A percentile compares a stretch with the other conserved stretches of the same genome.
Evolutionary conservation across 306 rosid species (phyloP).

Genomic region (Purshia tridentata): DNA sequence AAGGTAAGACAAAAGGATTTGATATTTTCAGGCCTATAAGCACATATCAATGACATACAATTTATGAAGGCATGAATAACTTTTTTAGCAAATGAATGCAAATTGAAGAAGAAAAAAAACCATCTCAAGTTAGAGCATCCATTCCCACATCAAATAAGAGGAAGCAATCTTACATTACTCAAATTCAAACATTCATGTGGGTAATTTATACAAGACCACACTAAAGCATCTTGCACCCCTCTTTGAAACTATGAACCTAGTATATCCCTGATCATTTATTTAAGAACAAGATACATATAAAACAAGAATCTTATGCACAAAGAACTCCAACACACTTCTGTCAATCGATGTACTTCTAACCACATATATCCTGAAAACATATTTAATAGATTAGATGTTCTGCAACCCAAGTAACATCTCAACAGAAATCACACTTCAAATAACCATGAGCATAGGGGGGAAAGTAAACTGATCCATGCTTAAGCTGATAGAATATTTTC

Average conservation of each 20-base stretch:
- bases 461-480: background rate
- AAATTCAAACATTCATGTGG: background rate
- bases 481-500: background rate
- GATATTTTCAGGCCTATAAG: slow-evolving; percentile 14
- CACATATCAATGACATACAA: background rate
- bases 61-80: slow-evolving; percentile 8
- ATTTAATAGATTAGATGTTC: background rate
- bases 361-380: background rate
- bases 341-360: background rate
- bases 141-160: background rate
- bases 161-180: slow-evolving; percentile 22
- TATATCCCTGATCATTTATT: background rate
- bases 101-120: slow-evolving; percentile 8
- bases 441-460: background rate
- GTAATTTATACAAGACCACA: background rate
- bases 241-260: background rate
- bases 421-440: background rate
- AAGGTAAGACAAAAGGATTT: slow-evolving; percentile 6
- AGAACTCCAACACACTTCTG: background rate
- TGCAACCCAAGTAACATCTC: background rate
- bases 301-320: background rate
- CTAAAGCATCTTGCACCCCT: background rate
- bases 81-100: slow-evolving; percentile 21
- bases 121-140: background rate
- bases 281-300: background rate